Conservation (phyloP, 108 stramenopile species). For the Pseudonitzschia pungens region DNA sequence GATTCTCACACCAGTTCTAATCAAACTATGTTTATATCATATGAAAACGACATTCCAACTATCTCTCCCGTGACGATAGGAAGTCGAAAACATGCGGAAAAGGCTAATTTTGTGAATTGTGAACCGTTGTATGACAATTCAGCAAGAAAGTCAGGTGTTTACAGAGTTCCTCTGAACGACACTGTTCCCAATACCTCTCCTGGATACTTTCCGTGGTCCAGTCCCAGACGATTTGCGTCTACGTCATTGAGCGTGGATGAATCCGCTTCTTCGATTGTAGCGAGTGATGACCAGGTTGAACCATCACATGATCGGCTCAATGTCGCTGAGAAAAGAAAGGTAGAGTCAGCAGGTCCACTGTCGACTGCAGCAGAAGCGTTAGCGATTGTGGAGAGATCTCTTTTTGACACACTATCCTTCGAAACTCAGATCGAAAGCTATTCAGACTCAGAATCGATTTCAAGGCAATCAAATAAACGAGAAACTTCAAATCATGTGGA, state of each 20-base stretch:
- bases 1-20: background rate
- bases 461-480: background rate
- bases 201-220: background rate
- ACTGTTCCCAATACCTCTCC: background rate
- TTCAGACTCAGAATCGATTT: background rate
- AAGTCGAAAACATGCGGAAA: background rate
- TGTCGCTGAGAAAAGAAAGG: background rate
- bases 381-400: background rate
- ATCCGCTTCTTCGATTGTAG: background rate
- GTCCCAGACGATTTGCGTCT: background rate
- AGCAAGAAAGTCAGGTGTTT: background rate
- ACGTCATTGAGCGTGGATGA: background rate
- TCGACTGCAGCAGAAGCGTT: background rate
- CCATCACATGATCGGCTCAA: background rate
- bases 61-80: background rate
- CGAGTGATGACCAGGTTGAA: background rate
- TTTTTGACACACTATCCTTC: background rate
- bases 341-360: background rate
- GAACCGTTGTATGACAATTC: background rate
- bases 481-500: background rate
- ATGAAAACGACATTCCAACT: background rate
- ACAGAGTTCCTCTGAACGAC: background rate
- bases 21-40: slow-evolving; percentile 1
- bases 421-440: background rate
- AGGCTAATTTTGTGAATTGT: background rate